A percentile compares a stretch with the other conserved stretches of the same genome.
Evolutionary conservation across 495 filamentous ascomycete species (phyloP).

Genomic region (Penicillium daleae): DNA sequence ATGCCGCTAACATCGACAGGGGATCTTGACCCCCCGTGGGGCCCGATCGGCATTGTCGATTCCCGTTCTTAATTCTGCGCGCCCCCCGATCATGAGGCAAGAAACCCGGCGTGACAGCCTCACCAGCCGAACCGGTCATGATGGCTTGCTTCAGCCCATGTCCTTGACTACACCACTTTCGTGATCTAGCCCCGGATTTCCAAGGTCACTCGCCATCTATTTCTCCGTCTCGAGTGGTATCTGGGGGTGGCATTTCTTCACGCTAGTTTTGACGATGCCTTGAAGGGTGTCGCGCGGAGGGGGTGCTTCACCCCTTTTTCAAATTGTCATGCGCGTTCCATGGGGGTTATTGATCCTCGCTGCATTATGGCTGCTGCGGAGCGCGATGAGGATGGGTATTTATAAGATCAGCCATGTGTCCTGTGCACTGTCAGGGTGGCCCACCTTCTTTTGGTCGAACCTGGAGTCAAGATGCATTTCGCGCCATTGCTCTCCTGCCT

Average conservation of each 20-base stretch:
- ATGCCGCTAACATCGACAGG: slow-evolving; percentile 16
- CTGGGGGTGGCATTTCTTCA: slow-evolving; percentile 23
- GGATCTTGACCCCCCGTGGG: slow-evolving; percentile 20
- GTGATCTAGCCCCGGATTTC: slow-evolving; percentile 9
- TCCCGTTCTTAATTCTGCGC: slow-evolving; percentile 16
- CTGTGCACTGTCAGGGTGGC: slow-evolving; percentile 5
- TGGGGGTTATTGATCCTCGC: background rate
- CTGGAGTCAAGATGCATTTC: slow-evolving; percentile 25
- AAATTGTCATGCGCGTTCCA: slow-evolving; percentile 12
- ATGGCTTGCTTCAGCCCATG: slow-evolving; percentile 6
- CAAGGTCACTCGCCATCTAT: slow-evolving; percentile 24
- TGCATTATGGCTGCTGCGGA: background rate
- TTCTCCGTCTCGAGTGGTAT: slow-evolving; percentile 32
- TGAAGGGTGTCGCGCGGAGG: background rate
- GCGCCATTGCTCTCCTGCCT: slow-evolving; percentile 16
- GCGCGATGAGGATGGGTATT: background rate
- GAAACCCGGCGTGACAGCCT: slow-evolving; percentile 23
- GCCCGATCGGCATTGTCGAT: slow-evolving; percentile 28
- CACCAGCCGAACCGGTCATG: slow-evolving; percentile 2
- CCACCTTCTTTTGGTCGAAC: background rate
- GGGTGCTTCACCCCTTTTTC: slow-evolving; percentile 9
- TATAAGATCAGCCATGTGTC: slow-evolving; percentile 20
- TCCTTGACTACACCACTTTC: background rate
- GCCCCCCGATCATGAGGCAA: slow-evolving; percentile 29
- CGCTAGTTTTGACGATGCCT: slow-evolving; percentile 4